Conservation (phyloP, 768 basidiomycete species). For the Mycena metata region DNA sequence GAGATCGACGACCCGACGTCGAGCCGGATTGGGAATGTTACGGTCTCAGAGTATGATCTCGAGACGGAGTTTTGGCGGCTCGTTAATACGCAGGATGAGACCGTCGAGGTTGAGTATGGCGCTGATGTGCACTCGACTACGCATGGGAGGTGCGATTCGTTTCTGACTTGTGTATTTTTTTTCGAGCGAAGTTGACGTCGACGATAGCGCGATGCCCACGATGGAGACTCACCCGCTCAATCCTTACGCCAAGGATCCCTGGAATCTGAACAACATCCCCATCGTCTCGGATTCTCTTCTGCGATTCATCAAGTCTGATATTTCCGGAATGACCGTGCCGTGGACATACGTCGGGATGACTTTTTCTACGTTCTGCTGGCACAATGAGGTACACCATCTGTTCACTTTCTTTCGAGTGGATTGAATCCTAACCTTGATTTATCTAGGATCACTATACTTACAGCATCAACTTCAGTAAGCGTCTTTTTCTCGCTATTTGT, state of each 20-base stretch:
- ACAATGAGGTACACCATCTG: slow-evolving; percentile 82
- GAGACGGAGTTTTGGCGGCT: slow-evolving; percentile 98
- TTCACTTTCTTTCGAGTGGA: slow-evolving; percentile 26
- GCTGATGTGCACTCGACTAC: slow-evolving; percentile 98
- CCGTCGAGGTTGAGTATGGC: slow-evolving; percentile 99
- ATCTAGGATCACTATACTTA: slow-evolving; percentile 96
- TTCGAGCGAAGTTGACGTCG: slow-evolving; percentile 23
- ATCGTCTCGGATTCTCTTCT: slow-evolving; percentile 93
- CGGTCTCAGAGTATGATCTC: slow-evolving; percentile 90
- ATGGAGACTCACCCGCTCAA: slow-evolving; percentile 93
- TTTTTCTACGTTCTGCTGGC: slow-evolving; percentile 99
- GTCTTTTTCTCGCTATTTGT: slow-evolving; percentile 32
- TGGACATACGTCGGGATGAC: slow-evolving; percentile 99
- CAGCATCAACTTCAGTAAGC: slow-evolving; percentile 92
- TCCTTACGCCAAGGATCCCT: slow-evolving; percentile 89
- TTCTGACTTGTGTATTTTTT: background rate
- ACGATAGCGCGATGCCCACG: slow-evolving; percentile 91
- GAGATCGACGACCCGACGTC: slow-evolving; percentile 63
- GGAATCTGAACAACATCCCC: slow-evolving; percentile 98
- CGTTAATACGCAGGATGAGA: slow-evolving; percentile 89
- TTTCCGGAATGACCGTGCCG: slow-evolving; percentile 99
- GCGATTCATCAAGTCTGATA: slow-evolving; percentile 98
- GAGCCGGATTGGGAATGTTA: slow-evolving; percentile 68
- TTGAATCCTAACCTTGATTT: slow-evolving; percentile 34
- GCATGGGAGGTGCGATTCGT: slow-evolving; percentile 84